Conservation (phyloP, 305 asterid species). For the Withania somnifera region DNA sequence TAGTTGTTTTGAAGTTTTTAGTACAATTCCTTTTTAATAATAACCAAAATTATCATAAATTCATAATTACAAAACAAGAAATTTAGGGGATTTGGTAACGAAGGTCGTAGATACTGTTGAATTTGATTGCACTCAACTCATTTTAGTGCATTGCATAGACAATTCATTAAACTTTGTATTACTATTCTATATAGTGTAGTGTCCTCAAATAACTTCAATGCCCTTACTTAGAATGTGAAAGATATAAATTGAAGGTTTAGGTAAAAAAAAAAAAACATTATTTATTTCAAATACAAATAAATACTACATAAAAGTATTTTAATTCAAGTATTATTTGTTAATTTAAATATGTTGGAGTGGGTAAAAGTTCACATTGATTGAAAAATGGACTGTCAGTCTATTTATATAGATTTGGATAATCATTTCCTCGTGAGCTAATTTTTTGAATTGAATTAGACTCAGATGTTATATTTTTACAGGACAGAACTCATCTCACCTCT, state of each 20-base stretch:
- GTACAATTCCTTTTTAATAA: background rate
- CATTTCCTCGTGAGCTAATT: too few relatives aligned
- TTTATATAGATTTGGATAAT: too few relatives aligned
- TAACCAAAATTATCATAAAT: background rate
- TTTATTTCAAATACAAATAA: background rate
- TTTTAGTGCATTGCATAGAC: too few relatives aligned
- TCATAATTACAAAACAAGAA: background rate
- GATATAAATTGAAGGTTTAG: background rate
- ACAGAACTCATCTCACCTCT: too few relatives aligned
- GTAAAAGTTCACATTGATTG: too few relatives aligned
- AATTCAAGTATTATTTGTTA: background rate
- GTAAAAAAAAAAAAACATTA: background rate
- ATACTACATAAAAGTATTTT: background rate
- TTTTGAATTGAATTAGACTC: too few relatives aligned
- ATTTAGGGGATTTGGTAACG: background rate
- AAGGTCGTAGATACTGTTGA: background rate
- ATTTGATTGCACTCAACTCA: background rate
- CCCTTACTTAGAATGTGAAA: background rate
- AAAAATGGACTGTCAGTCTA: too few relatives aligned
- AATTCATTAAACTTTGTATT: too few relatives aligned
- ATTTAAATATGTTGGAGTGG: too few relatives aligned
- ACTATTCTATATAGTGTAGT: background rate
- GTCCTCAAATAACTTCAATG: background rate
- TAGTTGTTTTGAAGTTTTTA: background rate
- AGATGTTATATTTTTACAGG: too few relatives aligned